A percentile compares a stretch with the other conserved stretches of the same genome.
Conservation (phyloP, 164 flowering plant genomes). For the Vitis rotundifolia region DNA sequence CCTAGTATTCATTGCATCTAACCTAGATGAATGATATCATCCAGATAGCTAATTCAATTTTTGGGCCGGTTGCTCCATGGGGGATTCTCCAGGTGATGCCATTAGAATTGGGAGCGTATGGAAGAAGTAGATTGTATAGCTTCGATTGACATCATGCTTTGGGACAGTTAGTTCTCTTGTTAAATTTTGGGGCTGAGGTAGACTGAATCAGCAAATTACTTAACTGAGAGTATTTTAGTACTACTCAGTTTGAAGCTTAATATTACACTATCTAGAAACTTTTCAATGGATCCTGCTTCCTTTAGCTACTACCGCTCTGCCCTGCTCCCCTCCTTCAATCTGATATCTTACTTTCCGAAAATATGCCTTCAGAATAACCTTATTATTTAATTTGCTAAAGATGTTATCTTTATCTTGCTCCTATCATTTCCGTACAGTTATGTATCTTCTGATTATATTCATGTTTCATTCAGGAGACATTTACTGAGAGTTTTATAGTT, state of each 20-base stretch:
- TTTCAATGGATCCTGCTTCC: conserved; percentile 4
- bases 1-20: neutral
- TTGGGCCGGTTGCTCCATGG: neutral
- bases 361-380: neutral
- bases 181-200: neutral
- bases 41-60: neutral
- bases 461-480: neutral
- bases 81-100: neutral
- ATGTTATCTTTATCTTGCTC: neutral
- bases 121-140: neutral
- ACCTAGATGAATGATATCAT: neutral
- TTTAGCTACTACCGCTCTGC: neutral
- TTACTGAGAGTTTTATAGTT: neutral
- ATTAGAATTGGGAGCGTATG: neutral
- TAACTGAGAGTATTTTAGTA: neutral
- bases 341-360: neutral
- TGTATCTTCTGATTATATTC: conserved; percentile 1
- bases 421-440: neutral
- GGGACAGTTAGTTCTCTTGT: neutral
- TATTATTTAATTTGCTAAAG: neutral
- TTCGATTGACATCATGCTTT: neutral
- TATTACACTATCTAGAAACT: neutral
- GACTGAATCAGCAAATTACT: neutral
- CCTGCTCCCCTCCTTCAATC: neutral
- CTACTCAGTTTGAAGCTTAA: neutral